Evolutionary conservation across 2,329 filamentous ascomycete genomes (phyloP), one percentile per base, ranked within the genome.

Genomic region (Lanzia echinophila): DNA sequence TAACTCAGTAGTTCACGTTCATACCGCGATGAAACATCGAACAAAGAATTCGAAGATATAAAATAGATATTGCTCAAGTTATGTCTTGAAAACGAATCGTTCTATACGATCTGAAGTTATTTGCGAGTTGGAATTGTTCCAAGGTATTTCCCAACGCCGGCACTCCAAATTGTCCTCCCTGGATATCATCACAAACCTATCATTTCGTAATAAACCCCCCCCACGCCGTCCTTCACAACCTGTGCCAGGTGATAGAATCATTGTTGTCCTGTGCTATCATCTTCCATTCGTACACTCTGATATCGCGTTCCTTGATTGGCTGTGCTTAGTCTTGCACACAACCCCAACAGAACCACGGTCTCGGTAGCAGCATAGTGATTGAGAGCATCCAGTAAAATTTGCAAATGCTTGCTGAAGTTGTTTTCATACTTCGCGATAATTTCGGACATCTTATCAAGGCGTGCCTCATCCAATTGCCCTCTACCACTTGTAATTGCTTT

Each of bases 291-390:
- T 55, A 82, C 63, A 2, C 81, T 82, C 10, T 79, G 78, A 63
- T 79, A 84, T 65, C 84, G 81, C 0, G 81, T 84, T 19, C 87
- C 88, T 67, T 91, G 87, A 57, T 88, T 90, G 12, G 88, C 89
- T 56, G 87, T 89, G 64, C 87, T 91, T 65, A 95, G 68, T 57
- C 90, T 74, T 12, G 90, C 90, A 67, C 90, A 95, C 15, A 99
- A 75, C 60, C 91, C 92, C 58, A 97, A 73, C 60, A 99, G 78
- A 17, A 96, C 94, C 3, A 96, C 92, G 38, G 94, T 97, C 74
- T 99, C 94, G 0, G 94, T 97, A 0, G 94, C 94, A 2, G 94
- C 94, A 64, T 96, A 95, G 70, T 97, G 96, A 64, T 99, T 97
- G 58, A 99, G 77, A 57, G 90, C 92, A 68, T 97, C 94, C 36